These are phyloP conservation scores for Juncus inflexus DNA, from an alignment of 176 grass and related monocot species.

Conservation along the genomic window DNA sequence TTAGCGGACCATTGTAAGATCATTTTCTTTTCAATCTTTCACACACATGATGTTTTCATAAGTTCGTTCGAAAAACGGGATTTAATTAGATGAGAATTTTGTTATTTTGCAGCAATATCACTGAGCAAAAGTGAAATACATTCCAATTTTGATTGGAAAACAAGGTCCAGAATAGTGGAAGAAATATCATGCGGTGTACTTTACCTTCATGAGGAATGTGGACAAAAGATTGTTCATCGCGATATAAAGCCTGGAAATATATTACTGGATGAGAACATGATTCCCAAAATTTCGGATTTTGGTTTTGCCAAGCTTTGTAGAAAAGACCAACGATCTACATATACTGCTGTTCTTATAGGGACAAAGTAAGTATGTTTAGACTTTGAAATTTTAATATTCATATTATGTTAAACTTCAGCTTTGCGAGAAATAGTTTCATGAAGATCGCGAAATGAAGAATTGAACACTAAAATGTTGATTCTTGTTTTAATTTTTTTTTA, in stretches of 20 bases:
- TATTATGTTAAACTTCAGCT: too few species aligned
- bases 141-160: conserved; percentile 35
- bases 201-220: conserved; percentile 65
- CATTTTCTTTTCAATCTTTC: conserved; percentile 15
- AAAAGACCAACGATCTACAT: conserved; percentile 30
- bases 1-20: not conserved
- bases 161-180: conserved; percentile 24
- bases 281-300: conserved; percentile 60
- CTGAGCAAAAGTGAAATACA: too few species aligned
- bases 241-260: conserved; percentile 72
- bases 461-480: too few species aligned
- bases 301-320: conserved; percentile 60
- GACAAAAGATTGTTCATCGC: conserved; percentile 53
- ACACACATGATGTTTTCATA: not conserved
- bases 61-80: too few species aligned
- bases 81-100: too few species aligned
- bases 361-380: too few species aligned
- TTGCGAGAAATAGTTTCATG: too few species aligned
- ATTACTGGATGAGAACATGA: conserved; percentile 55
- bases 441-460: too few species aligned
- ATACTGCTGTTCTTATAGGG: too few species aligned
- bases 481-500: too few species aligned
- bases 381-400: too few species aligned
- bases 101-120: too few species aligned
- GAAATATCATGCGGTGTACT: conserved; percentile 45